Base-by-base conservation (phyloP, 2,329 filamentous ascomycete species). In the Ascochyta viciae-villosae region DNA sequence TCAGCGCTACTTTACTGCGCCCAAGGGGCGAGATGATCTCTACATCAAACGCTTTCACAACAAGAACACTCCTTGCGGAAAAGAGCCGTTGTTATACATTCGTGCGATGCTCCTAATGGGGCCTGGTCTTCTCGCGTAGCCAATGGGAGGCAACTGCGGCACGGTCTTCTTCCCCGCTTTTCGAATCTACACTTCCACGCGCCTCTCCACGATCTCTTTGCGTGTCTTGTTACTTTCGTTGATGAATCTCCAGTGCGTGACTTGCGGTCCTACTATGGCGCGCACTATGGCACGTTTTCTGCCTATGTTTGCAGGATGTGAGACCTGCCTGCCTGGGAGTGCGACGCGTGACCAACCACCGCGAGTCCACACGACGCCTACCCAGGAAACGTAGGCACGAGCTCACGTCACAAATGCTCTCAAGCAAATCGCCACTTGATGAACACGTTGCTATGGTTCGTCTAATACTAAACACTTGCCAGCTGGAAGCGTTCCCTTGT, bases 301-400 rank as follows among this genome's bases (percentile, higher is more conserved):
- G 46, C 37, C 16, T 41, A 15, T 42, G 46, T n/a, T 47, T 34
- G 48, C 31, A 26, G 33, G 45, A 56, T 41, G 46, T 70, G 62
- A 71, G 60, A 72, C 66, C 57, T 64, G 60, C 24, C 56, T 67
- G 65, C 62, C 64, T 65, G 49, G 41, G 57, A 33, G 42, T 31
- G 53, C 40, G 58, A 53, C 68, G 65, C 65, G 65, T 74, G 71
- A 74, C 58, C 58, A 65, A 45, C 56, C 57, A 60, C 54, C 56
- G 59, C 63, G 56, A 56, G 49, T 37, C 44, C 54, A 58, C 58
- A 59, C 60, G 63, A 57, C 60, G 60, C 59, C 61, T 52, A 44
- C 34, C 27, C 48, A 47, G 51, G 60, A 52, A 62, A 40, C 52
- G 44, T 44, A 40, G 43, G 57, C 72, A 74, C 71, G 70, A 70